Conservation (phyloP, 2,329 filamentous ascomycete species). For the Meredithiella fracta region DNA sequence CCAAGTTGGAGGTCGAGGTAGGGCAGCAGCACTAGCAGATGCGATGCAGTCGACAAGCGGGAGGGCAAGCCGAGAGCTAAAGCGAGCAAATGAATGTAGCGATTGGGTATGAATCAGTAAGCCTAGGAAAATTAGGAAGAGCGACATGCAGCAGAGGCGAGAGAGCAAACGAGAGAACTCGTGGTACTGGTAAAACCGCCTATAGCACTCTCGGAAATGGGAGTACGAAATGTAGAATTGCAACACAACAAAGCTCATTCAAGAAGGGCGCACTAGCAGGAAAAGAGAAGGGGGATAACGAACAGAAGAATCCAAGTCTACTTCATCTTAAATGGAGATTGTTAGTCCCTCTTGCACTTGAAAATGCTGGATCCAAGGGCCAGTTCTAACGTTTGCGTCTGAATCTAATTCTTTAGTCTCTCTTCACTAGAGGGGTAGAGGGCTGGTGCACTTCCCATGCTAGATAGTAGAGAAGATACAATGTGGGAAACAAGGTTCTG, state of each 20-base stretch:
- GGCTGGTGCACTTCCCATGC: neutral
- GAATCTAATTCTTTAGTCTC: too few relatives aligned
- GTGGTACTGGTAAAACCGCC: neutral
- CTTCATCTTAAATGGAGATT: neutral
- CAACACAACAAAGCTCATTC: slow-evolving; percentile 8
- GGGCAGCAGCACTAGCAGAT: neutral
- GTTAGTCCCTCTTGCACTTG: neutral
- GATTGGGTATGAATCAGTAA: slow-evolving; percentile 6
- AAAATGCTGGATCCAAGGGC: neutral
- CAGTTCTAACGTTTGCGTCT: neutral
- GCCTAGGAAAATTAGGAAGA: slow-evolving; percentile 1
- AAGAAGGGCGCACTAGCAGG: slow-evolving; percentile 11
- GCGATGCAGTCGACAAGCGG: neutral
- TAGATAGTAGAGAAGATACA: neutral
- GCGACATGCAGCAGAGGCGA: neutral
- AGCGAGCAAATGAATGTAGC: neutral
- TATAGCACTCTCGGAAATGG: neutral
- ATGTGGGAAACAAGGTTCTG: neutral
- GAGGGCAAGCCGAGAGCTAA: neutral
- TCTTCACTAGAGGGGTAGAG: neutral
- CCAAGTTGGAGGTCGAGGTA: neutral
- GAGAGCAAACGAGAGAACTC: neutral
- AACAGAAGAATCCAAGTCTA: slow-evolving; percentile 1
- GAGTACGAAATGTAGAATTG: neutral
- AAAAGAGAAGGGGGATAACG: slow-evolving; percentile 9